A percentile compares a stretch with the other conserved stretches of the same genome.
phyloP scores from a whole-genome alignment of 2,329 filamentous ascomycete species.

The Pseudopithomyces chartarum region DNA sequence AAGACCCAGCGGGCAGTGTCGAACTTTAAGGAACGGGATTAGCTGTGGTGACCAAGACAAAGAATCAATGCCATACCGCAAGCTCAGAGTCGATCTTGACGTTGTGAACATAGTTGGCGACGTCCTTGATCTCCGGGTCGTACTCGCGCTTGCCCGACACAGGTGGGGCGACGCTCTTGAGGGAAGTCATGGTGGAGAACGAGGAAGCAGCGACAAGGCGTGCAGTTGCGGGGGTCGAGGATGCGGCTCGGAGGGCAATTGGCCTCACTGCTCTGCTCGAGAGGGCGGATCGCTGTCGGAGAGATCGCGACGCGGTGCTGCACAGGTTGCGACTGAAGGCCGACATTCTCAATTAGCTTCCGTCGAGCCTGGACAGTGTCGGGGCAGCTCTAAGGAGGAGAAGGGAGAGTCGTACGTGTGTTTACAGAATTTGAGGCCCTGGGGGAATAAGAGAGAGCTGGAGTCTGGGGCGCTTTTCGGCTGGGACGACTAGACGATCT shows the following conservation, averaged over 20 bases:
- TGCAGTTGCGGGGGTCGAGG: conserved; percentile 26
- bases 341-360: conserved; percentile 48
- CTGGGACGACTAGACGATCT: conserved; percentile 26
- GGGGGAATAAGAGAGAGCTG: conserved; percentile 24
- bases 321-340: conserved; percentile 49
- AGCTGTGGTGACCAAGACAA: conserved; percentile 11
- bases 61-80: conserved; percentile 67
- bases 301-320: conserved; percentile 44
- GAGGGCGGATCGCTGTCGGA: conserved; percentile 41
- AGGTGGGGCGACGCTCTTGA: conserved; percentile 40
- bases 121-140: conserved; percentile 92
- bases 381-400: conserved; percentile 36
- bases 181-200: conserved; percentile 46
- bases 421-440: conserved; percentile 24
- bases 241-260: conserved; percentile 38
- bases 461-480: conserved; percentile 27
- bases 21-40: conserved; percentile 60
- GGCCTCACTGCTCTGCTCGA: conserved; percentile 43
- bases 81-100: conserved; percentile 89
- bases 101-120: conserved; percentile 93
- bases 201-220: conserved; percentile 30
- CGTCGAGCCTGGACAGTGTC: conserved; percentile 35
- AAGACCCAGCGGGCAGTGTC: conserved; percentile 97
- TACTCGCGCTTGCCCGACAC: conserved; percentile 59
- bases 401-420: conserved; percentile 42